phyloP scores from a whole-genome alignment of 2,329 filamentous ascomycete species.

The Capronia americana region DNA sequence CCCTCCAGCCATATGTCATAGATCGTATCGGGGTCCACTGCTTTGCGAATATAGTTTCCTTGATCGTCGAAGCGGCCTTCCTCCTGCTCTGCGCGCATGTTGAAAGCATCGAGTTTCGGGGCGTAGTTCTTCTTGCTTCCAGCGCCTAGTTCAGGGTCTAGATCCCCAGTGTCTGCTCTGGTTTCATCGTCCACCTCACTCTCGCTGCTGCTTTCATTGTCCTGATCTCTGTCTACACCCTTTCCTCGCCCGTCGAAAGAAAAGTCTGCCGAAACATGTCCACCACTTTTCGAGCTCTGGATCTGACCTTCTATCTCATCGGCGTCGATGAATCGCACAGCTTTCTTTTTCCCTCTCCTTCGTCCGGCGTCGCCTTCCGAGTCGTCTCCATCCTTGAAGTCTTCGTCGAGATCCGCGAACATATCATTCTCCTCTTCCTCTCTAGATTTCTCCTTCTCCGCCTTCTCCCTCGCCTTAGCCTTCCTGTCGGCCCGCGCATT shows the following conservation, averaged over 20 bases:
- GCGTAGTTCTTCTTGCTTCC: slow-evolving; percentile 92
- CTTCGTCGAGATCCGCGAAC: slow-evolving; percentile 76
- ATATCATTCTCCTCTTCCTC: slow-evolving; percentile 66
- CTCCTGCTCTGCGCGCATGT: slow-evolving; percentile 87
- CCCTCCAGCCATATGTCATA: slow-evolving; percentile 95
- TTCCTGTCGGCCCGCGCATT: slow-evolving; percentile 68
- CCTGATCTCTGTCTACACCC: slow-evolving; percentile 48
- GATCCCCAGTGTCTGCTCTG: slow-evolving; percentile 73
- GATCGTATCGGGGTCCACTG: slow-evolving; percentile 82
- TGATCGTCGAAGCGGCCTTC: slow-evolving; percentile 90
- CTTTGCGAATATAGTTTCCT: slow-evolving; percentile 91
- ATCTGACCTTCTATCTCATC: slow-evolving; percentile 82
- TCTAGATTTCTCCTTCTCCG: slow-evolving; percentile 50
- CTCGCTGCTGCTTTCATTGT: slow-evolving; percentile 65
- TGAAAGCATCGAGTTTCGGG: slow-evolving; percentile 94
- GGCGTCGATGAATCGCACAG: slow-evolving; percentile 64
- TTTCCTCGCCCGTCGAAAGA: slow-evolving; percentile 43
- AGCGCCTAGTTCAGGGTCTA: slow-evolving; percentile 89
- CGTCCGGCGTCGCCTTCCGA: slow-evolving; percentile 57
- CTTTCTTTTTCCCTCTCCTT: slow-evolving; percentile 64
- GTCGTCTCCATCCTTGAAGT: slow-evolving; percentile 60
- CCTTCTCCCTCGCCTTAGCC: slow-evolving; percentile 57
- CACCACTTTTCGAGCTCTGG: slow-evolving; percentile 72
- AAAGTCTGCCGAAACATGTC: slow-evolving; percentile 68
- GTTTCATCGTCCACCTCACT: slow-evolving; percentile 70